phyloP scores from a whole-genome alignment of 345 rosid genomes.

The Lepidium africanum region DNA sequence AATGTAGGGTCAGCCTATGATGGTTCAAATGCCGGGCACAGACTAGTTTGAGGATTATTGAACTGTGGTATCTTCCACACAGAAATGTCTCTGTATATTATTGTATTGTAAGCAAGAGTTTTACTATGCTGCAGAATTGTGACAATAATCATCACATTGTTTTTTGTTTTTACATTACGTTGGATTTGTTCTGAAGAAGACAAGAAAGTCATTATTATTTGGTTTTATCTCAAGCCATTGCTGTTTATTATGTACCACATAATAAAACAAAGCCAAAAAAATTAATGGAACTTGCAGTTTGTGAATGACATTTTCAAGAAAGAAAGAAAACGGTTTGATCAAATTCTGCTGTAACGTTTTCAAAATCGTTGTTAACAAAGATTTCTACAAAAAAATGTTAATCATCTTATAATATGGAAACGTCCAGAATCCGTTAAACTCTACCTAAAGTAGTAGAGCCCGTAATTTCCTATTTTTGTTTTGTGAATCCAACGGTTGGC shows the following conservation, averaged over 20 bases:
- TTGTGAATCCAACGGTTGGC: neutral
- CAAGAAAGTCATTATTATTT: neutral
- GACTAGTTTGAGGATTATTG: slow-evolving; percentile 30
- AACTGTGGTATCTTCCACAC: neutral
- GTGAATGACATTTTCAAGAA: too few relatives aligned
- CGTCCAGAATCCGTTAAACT: neutral
- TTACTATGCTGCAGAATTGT: slow-evolving; percentile 13
- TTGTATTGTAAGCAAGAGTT: slow-evolving; percentile 6
- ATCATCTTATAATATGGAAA: neutral
- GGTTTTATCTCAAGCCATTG: neutral
- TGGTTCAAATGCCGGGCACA: slow-evolving; percentile 57
- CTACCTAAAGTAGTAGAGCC: neutral
- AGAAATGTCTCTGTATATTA: slow-evolving; percentile 4
- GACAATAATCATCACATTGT: slow-evolving; percentile 10
- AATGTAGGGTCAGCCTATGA: slow-evolving; percentile 56
- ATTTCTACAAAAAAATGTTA: neutral
- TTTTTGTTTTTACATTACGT: neutral
- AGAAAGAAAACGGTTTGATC: too few relatives aligned
- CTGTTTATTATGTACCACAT: neutral
- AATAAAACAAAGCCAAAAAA: too few relatives aligned
- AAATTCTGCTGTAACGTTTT: neutral
- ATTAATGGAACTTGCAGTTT: neutral
- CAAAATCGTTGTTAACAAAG: neutral
- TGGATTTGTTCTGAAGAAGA: slow-evolving; percentile 7
- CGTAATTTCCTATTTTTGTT: too few relatives aligned